Percentiles rank a stretch among this genome's conserved stretches.
Conservation (phyloP, 805 yeast species). For the Suhomyces vadensis region DNA sequence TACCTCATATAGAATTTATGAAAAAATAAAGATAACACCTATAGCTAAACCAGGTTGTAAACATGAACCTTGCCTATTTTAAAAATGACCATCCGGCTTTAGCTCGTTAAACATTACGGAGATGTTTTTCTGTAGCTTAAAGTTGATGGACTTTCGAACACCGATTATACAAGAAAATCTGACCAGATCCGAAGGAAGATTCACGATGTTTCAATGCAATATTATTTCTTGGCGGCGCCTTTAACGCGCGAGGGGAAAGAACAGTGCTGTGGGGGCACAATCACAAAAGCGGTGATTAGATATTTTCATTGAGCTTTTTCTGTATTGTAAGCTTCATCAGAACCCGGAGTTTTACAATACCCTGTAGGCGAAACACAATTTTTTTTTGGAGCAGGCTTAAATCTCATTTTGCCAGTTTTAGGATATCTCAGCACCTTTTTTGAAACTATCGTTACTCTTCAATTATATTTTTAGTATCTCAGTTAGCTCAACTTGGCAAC, state of each 20-base stretch:
- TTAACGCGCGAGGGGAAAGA: not conserved
- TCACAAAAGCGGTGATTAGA: slow-evolving; percentile 1
- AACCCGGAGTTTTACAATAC: not conserved
- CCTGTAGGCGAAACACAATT: not conserved
- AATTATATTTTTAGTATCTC: not conserved
- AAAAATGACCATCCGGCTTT: no score
- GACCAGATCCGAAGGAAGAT: not conserved
- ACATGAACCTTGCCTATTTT: no score
- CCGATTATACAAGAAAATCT: not conserved
- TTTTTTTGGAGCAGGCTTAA: not conserved
- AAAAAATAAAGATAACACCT: no score
- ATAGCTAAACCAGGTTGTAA: no score
- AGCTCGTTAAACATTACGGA: no score
- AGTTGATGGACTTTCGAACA: not conserved
- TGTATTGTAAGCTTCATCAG: no score
- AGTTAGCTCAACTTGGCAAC: not conserved
- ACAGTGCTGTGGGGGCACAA: not conserved
- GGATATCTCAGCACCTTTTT: not conserved
- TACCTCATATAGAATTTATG: no score
- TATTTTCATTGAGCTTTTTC: no score
- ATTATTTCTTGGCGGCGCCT: not conserved
- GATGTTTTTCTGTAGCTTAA: no score
- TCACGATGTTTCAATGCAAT: not conserved
- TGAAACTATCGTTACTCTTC: not conserved
- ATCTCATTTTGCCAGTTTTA: not conserved